Evolutionary conservation across 1,139 yeast genomes (phyloP), one percentile per base, ranked within the genome.

Genomic region (Kodamaea arcana): DNA sequence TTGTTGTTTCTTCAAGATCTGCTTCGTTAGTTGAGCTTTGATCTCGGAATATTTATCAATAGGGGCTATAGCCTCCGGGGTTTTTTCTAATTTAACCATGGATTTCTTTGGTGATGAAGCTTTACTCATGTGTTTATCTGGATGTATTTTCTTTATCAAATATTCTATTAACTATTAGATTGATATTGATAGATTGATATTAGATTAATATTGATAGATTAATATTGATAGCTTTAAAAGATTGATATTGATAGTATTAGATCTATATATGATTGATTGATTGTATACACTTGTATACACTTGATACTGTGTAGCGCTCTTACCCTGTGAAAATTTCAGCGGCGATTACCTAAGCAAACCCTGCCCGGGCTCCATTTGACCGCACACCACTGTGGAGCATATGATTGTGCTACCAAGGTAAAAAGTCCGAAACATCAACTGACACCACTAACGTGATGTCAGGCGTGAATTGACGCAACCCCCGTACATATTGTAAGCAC

Each of bases 21-120:
- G 75, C 39, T 76, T 78, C 27, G 80, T 78, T 14, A 90, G 75
- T 48, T 82, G 78, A 48, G 77, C 72, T 54, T 82, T 81, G 48
- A 85, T 62, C 48, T 72, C 72, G 37, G 79, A 81, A 60, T 90
- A 90, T 25, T 38, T 39, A 31, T 47, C 51, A 17, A 46, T 34
- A 18, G 39, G 36, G 5, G 47, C 43, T 16, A 39, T 32, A 8
- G 36, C 42, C 40, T 42, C 38, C 14, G 36, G 37, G 4, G 37
- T 33, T 13, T 27, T 27, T 18, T 30, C 37, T 20, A 25, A 5
- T 14, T 25, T 25, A 9, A n/a, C 28, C 5, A 15, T 7, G 6
- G 25, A 5, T 24, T 26, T 31, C 22, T 31, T 31, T 9, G 34
- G 34, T 9, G 34, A 25, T 15, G 23, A 11, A 12, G n/a, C 20